Evolutionary conservation across 495 filamentous ascomycete species (phyloP).

Genomic region (Bombardia bombarda): DNA sequence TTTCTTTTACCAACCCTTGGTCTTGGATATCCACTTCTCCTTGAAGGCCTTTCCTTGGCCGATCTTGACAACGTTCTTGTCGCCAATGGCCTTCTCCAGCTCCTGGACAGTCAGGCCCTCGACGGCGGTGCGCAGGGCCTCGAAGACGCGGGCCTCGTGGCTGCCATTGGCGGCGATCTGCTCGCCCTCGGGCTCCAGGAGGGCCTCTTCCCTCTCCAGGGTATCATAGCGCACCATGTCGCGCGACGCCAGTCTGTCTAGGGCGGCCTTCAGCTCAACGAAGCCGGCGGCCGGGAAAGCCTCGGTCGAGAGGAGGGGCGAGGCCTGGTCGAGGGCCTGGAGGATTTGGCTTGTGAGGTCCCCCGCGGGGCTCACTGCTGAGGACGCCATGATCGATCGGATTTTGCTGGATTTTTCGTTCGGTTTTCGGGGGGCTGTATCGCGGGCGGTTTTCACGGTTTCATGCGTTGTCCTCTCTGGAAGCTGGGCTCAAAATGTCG

Average conservation of each 20-base stretch:
- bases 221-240: slow-evolving; percentile 82
- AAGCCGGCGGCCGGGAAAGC: slow-evolving; percentile 69
- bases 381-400: too few species aligned
- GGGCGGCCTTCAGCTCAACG: slow-evolving; percentile 20
- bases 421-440: too few species aligned
- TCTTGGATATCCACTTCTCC: slow-evolving; percentile 97
- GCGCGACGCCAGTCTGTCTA: slow-evolving; percentile 55
- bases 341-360: slow-evolving; percentile 61
- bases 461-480: too few species aligned
- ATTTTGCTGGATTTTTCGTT: too few species aligned
- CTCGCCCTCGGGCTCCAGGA: slow-evolving; percentile 1
- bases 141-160: slow-evolving; percentile 92
- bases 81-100: slow-evolving; percentile 62
- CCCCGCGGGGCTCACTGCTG: slow-evolving; percentile 7
- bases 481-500: too few species aligned
- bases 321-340: slow-evolving; percentile 54
- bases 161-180: slow-evolving; percentile 52
- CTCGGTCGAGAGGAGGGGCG: slow-evolving; percentile 62
- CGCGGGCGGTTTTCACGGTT: too few species aligned
- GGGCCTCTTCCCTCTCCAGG: slow-evolving; percentile 53
- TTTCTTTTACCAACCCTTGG: too few species aligned
- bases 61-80: slow-evolving; percentile 76
- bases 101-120: slow-evolving; percentile 76
- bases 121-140: slow-evolving; percentile 67
- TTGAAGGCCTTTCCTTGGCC: slow-evolving; percentile 97